Evolutionary conservation across 2,329 filamentous ascomycete genomes (phyloP), one percentile per base, ranked within the genome.

Genomic region (Metarhizium humberi): DNA sequence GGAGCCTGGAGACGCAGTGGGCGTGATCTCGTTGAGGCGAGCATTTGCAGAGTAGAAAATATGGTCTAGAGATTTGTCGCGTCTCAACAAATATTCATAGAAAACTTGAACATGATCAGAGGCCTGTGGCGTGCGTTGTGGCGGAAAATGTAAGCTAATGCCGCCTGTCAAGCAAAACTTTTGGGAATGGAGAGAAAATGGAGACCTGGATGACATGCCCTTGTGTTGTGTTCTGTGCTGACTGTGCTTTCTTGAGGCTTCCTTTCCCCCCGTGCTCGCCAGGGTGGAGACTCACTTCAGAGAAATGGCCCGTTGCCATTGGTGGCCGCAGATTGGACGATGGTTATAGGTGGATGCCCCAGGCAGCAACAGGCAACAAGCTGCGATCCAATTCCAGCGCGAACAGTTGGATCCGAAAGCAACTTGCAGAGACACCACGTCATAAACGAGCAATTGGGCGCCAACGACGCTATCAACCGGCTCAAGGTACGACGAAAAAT

Each of bases 11-110:
- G 70, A 71, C 71, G 69, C 66, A 66, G 69, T 68, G 68, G 73
- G 73, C 75, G 77, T 73, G 71, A 76, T 73, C 75, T 79, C 77
- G 69, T 73, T 74, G 76, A 75, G 74, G 73, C 67, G 73, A 69
- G 77, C 82, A 85, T 85, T 76, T 79, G 80, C 71, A 64, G 69
- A 57, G 69, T 65, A 69, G 68, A 80, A 80, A 81, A 71, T 69
- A 72, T 73, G 66, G 76, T 85, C 82, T 77, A 76, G 70, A 64
- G 69, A 78, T 73, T 70, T 64, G 69, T 73, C 71, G 62, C 60
- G 63, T 63, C 71, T 75, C 69, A 75, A 64, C 65, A 69, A 75
- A 68, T 73, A 65, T 69, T 66, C 64, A 72, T 67, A 69, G 69
- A 67, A 73, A 74, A 63, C 84, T 73, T 82, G 74, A 68, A 69